Evolutionary conservation across 176 grass and related monocot genomes (phyloP).

Genomic region (Aegilops speltoides): DNA sequence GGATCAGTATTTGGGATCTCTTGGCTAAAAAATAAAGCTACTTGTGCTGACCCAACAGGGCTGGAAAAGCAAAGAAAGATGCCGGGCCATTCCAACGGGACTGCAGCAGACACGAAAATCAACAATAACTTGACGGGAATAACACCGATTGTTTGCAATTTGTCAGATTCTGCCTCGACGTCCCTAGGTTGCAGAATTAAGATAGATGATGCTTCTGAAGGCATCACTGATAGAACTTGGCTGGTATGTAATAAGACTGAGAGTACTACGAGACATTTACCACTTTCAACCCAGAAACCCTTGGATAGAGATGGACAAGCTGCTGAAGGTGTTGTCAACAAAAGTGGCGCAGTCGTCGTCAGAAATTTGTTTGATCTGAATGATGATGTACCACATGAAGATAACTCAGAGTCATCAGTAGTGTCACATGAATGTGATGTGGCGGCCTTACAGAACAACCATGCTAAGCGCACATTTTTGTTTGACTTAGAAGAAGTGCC

Average conservation of each 20-base stretch:
- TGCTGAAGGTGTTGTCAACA: conserved; percentile 20
- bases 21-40: conserved; percentile 54
- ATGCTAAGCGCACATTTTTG: conserved; percentile 37
- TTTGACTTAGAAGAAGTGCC: conserved; percentile 54
- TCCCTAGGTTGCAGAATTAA: conserved; percentile 22
- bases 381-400: conserved; percentile 48
- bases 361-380: conserved; percentile 69
- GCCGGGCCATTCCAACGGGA: conserved; percentile 40
- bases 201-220: conserved; percentile 9
- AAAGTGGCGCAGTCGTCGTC: not conserved
- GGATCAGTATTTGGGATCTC: conserved; percentile 26
- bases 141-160: conserved; percentile 35
- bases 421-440: conserved; percentile 38
- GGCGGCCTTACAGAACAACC: conserved; percentile 27
- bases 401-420: conserved; percentile 38
- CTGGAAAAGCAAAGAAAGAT: conserved; percentile 38
- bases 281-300: conserved; percentile 28
- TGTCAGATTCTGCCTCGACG: conserved; percentile 53
- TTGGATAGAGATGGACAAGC: conserved; percentile 10
- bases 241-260: conserved; percentile 18
- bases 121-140: conserved; percentile 15
- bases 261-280: conserved; percentile 10
- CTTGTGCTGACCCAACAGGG: conserved; percentile 32
- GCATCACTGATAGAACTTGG: no score
- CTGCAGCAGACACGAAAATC: conserved; percentile 36